Base-by-base conservation (phyloP, 805 yeast species). In the Candida chauliodis region DNA sequence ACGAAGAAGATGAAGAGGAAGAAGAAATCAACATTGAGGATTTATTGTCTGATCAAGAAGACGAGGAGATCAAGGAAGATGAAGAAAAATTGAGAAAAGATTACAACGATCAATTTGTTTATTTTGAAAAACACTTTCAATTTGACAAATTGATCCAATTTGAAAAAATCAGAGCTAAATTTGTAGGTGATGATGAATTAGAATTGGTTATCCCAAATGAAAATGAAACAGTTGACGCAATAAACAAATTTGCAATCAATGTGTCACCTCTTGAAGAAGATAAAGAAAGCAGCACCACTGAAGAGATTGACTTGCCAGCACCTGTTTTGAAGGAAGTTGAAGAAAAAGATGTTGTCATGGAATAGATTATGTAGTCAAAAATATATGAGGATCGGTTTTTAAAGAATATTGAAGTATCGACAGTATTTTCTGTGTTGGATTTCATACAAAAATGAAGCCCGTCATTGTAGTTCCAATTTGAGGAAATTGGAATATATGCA, bases 61-160 rank as follows among this genome's bases (percentile, higher is more conserved):
- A 66, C 18, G 69, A 63, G 49, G 73, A 67, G 49, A 48, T 68
- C 16, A 46, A 50, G 46, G 73, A 68, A 46, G 74, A 68, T 34
- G 63, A 69, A 10, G 49, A 56, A 44, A 43, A 52, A 20, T 55
- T 68, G 34, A 68, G 66, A 38, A 51, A 55, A 44, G 70, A 66
- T 24, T 67, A 55, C 51, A 47, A 52, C 36, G 61, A 66, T 40
- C 64, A 64, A 35, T 71, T 66, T 51, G 59, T 68, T 36, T 55
- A 52, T 37, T 68, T 68, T 44, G 71, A 66, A 48, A 68, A 68
- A 52, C 65, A 62, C 45, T 66, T 66, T 48, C 61, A 60, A 38
- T 68, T 68, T 45, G 71, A 63, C 39, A 66, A 66, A 49, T 37
- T 56, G 20, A 55, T 68, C 44, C 62, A 62, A 39, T 57, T 54